Percentiles rank a stretch among this genome's conserved stretches.
These are phyloP conservation scores for Lasiosphaeria miniovina DNA, from an alignment of 495 filamentous ascomycete genomes.

Conservation along the genomic window DNA sequence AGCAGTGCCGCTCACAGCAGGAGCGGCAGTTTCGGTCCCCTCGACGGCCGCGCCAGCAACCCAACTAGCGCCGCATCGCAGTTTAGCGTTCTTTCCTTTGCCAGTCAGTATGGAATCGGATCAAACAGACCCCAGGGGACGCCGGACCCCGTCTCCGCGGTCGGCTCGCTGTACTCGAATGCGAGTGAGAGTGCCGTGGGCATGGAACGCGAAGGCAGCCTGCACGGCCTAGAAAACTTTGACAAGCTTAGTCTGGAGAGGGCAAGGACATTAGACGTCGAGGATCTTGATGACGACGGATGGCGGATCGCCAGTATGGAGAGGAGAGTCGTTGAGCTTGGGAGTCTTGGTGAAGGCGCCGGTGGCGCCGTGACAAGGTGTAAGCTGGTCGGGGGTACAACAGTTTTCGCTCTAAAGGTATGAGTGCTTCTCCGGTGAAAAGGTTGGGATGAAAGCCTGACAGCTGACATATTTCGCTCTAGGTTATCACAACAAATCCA, in stretches of 20 bases:
- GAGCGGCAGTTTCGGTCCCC: conserved; percentile 68
- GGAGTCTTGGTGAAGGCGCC: conserved; percentile 89
- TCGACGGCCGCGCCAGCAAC: conserved; percentile 70
- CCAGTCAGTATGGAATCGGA: conserved; percentile 60
- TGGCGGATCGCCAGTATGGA: conserved; percentile 91
- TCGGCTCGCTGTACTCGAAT: conserved; percentile 78
- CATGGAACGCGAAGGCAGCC: conserved; percentile 74
- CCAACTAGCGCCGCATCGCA: conserved; percentile 79
- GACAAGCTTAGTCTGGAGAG: conserved; percentile 75
- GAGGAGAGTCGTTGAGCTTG: conserved; percentile 81
- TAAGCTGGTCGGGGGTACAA: conserved; percentile 84
- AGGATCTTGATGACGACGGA: conserved; percentile 89
- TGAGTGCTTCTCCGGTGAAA: conserved; percentile 15
- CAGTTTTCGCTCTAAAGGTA: conserved; percentile 95
- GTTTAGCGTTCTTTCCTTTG: conserved; percentile 72
- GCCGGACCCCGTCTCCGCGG: conserved; percentile 85
- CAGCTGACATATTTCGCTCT: conserved; percentile 23
- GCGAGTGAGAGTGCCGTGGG: conserved; percentile 57
- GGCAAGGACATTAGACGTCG: conserved; percentile 78
- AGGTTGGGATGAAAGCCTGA: neutral
- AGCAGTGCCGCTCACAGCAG: conserved; percentile 64
- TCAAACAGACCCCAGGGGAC: conserved; percentile 53
- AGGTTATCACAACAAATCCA: conserved; percentile 98
- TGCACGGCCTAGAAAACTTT: conserved; percentile 64
- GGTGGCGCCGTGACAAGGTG: conserved; percentile 93